Base-by-base conservation (phyloP, 2,329 filamentous ascomycete species). In the Zasmidium cellare region DNA sequence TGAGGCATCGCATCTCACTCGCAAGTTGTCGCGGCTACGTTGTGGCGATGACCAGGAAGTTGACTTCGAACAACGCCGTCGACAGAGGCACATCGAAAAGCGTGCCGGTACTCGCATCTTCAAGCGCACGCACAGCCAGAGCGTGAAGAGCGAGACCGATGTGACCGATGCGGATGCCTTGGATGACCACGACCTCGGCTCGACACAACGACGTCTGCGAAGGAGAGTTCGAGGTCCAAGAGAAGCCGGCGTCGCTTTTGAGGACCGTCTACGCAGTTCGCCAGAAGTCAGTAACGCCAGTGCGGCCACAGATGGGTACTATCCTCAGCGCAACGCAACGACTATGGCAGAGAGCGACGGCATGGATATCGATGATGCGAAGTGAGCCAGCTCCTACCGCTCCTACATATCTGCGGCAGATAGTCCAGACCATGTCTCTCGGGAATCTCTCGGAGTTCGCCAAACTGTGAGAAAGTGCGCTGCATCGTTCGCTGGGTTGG, bases 91-190 rank as follows among this genome's bases (percentile, higher is more conserved):
- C 59, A 68, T 73, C 44, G 55, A 61, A 9, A 76, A 75, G 71
- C 77, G 76, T 48, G 67, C 71, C 20, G 73, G 57, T 20, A 62
- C 62, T 16, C 59, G 75, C 9, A 67, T 72, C 46, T 77, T 75
- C 69, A 81, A 81, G 64, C 74, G 79, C 46, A 76, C 69, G 47
- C 74, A 79, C 66, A 78, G 75, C 60, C 73, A 78, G 66, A 79
- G 74, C 55, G 68, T 78, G 24, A 75, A 75, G 63, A 76, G 75
- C 52, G 76, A 79, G 51, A 73, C 73, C 53, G 77, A 75, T 60
- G 72, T 73, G 50, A 75, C 75, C 20, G 75, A 78, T 55, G 67
- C 72, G 44, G 76, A 78, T 20, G 72, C 71, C 16, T 67, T 76
- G 23, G 74, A 75, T 55, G 69, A 70, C 54, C 69, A 73, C 23